These are phyloP conservation scores for Emmonsia crescens DNA, from an alignment of 2,329 filamentous ascomycete genomes.

Conservation along the genomic window DNA sequence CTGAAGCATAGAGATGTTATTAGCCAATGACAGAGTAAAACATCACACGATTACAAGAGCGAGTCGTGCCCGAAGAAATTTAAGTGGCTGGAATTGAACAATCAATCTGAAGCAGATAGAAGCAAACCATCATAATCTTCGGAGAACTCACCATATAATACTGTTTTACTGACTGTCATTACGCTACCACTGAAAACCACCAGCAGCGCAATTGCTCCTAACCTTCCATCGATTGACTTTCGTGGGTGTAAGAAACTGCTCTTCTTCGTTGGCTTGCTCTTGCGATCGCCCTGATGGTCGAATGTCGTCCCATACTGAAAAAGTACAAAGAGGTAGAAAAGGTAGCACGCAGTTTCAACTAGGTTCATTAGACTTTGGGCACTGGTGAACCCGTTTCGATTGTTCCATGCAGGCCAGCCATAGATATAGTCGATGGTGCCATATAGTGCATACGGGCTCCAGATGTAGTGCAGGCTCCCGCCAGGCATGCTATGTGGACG, in stretches of 20 bases:
- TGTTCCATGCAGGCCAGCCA: constrained; percentile 60
- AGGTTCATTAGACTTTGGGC: constrained; percentile 62
- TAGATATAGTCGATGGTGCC: constrained; percentile 71
- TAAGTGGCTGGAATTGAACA: neutral
- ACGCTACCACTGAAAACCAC: constrained; percentile 49
- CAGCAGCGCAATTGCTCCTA: constrained; percentile 46
- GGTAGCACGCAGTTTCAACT: constrained; percentile 57
- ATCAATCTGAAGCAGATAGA: neutral
- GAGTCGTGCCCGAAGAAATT: neutral
- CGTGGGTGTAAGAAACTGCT: constrained; percentile 17
- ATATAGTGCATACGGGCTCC: constrained; percentile 69
- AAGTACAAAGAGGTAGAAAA: constrained; percentile 49
- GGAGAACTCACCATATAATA: constrained; percentile 50
- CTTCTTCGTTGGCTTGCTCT: constrained; percentile 13
- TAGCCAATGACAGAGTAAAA: neutral
- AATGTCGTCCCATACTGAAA: constrained; percentile 28
- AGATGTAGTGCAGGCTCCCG: constrained; percentile 60
- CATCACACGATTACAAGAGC: neutral
- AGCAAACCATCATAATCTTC: neutral
- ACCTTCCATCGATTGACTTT: constrained; percentile 41
- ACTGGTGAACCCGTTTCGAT: constrained; percentile 61
- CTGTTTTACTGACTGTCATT: constrained; percentile 58
- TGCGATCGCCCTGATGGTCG: constrained; percentile 4
- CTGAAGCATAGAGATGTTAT: constrained; percentile 24
- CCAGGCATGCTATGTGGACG: constrained; percentile 76